Percentiles rank a stretch among this genome's conserved stretches.
phyloP scores from a whole-genome alignment of 331 rosid genomes.

The Spiraea crenata region DNA sequence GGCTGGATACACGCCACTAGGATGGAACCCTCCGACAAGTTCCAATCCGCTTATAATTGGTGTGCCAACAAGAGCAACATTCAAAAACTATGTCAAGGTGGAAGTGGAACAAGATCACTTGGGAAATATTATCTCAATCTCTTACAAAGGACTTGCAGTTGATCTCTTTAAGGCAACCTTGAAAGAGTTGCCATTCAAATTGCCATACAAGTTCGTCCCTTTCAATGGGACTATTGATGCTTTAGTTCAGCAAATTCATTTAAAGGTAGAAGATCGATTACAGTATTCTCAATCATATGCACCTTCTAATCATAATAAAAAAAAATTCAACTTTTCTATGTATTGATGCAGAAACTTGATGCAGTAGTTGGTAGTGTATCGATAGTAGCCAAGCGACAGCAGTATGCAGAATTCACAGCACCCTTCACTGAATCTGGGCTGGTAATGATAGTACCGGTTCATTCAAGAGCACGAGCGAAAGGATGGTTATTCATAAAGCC shows the following conservation, averaged over 20 bases:
- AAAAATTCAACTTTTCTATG: not conserved
- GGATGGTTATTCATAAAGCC: slow-evolving; percentile 44
- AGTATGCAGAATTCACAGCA: slow-evolving; percentile 7
- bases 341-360: slow-evolving; percentile 31
- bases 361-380: slow-evolving; percentile 37
- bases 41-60: slow-evolving; percentile 9
- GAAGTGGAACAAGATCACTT: not conserved
- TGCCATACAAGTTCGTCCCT: not conserved
- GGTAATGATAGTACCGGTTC: slow-evolving; percentile 40
- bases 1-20: slow-evolving; percentile 8
- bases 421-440: slow-evolving; percentile 40
- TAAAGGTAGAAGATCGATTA: not conserved
- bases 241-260: slow-evolving; percentile 17
- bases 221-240: slow-evolving; percentile 5
- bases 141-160: slow-evolving; percentile 21
- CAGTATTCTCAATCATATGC: not conserved
- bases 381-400: not conserved
- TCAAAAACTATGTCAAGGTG: slow-evolving; percentile 14
- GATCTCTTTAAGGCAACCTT: slow-evolving; percentile 9
- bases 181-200: slow-evolving; percentile 2
- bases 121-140: not conserved
- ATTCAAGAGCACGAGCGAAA: slow-evolving; percentile 18
- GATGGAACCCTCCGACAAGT: slow-evolving; percentile 11
- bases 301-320: too few species aligned
- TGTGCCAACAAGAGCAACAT: not conserved